Evolutionary conservation across 148 eudicot species (phyloP).

Genomic region (Camellia lanceoleosa): DNA sequence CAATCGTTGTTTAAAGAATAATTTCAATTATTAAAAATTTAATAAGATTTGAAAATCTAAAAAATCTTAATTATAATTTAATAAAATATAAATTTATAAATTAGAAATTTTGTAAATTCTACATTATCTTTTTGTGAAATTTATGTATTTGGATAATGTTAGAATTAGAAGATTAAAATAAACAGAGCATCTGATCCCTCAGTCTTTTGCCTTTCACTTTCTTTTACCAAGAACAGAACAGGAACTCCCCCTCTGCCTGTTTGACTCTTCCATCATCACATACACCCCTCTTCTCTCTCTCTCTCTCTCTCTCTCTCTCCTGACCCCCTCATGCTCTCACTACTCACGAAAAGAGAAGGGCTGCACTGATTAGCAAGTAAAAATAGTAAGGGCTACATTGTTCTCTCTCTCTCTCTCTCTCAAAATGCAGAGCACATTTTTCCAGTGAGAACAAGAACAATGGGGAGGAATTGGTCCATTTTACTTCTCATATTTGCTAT

Average conservation of each 20-base stretch:
- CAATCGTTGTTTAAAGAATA: too few species aligned
- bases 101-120: too few species aligned
- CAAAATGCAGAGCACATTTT: slow-evolving; percentile 1
- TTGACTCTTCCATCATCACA: slow-evolving; percentile 6
- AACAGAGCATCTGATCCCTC: slow-evolving; percentile 16
- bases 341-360: slow-evolving; percentile 2
- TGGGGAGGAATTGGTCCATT: slow-evolving; percentile 38
- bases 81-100: too few species aligned
- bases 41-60: too few species aligned
- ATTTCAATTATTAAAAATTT: too few species aligned
- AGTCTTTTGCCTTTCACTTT: background rate
- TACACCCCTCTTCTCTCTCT: background rate
- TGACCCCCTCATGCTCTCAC: slow-evolving; percentile 13
- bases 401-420: slow-evolving; percentile 2
- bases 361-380: slow-evolving; percentile 17
- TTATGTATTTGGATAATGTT: too few species aligned
- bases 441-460: slow-evolving; percentile 18
- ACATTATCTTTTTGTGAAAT: too few species aligned
- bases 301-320: background rate
- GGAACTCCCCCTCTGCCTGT: slow-evolving; percentile 13
- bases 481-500: slow-evolving; percentile 32
- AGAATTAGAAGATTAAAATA: background rate
- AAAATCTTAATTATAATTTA: too few species aligned
- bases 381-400: background rate
- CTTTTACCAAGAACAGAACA: slow-evolving; percentile 38